Evolutionary conservation across 257 asterid species (phyloP).

Genomic region (Echites panduratus): DNA sequence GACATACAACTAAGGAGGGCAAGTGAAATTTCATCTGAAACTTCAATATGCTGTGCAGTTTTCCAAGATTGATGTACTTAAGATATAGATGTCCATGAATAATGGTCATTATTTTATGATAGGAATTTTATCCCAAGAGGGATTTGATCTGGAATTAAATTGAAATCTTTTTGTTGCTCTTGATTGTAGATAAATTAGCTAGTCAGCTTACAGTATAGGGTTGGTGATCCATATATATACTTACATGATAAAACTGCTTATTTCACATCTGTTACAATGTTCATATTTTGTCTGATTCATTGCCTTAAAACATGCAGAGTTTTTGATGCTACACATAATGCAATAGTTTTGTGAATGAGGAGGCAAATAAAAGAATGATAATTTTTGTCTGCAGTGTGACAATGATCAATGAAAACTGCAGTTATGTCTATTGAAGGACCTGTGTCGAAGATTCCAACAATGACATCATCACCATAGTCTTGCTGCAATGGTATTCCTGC

Average conservation of each 20-base stretch:
- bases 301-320: background rate
- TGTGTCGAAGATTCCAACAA: slow-evolving; percentile 17
- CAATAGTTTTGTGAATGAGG: background rate
- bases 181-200: background rate
- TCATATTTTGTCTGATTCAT: background rate
- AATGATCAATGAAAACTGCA: background rate
- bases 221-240: background rate
- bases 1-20: background rate
- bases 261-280: background rate
- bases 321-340: background rate
- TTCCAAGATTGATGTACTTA: background rate
- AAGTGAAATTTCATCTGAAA: background rate
- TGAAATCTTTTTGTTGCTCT: background rate
- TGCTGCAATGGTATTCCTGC: slow-evolving; percentile 34
- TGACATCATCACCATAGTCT: slow-evolving; percentile 21
- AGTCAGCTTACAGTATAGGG: background rate
- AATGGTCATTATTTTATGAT: background rate
- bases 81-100: background rate
- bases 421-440: background rate
- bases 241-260: background rate
- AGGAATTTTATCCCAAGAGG: background rate
- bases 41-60: background rate
- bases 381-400: background rate
- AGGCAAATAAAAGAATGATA: background rate
- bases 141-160: background rate